Evolutionary conservation across 768 basidiomycete genomes (phyloP).

Genomic region (Termitomyces sp.): DNA sequence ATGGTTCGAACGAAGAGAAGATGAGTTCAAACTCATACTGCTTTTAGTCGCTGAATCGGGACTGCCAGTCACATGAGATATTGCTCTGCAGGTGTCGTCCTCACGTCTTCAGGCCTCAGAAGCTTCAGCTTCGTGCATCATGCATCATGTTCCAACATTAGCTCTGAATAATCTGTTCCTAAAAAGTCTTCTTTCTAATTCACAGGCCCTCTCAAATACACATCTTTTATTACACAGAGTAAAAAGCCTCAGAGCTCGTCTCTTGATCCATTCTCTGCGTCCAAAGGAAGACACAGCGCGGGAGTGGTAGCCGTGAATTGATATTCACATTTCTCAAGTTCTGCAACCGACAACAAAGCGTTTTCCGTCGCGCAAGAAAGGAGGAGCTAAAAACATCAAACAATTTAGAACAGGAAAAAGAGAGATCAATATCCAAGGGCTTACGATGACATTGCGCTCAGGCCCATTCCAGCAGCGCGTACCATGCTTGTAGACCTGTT

Average conservation of each 20-base stretch:
- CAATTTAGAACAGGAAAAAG: conserved; percentile 5
- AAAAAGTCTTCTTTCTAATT: not conserved
- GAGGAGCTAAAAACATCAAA: conserved; percentile 53
- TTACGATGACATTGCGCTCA: conserved; percentile 74
- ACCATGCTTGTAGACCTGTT: conserved; percentile 79
- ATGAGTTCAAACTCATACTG: too few relatives aligned
- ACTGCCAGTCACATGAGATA: too few relatives aligned
- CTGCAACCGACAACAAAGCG: conserved; percentile 66
- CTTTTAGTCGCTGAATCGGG: too few relatives aligned
- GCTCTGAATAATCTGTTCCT: not conserved
- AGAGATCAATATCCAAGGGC: conserved; percentile 14
- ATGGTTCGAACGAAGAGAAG: too few relatives aligned
- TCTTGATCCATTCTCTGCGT: conserved; percentile 26
- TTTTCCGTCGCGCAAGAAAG: conserved; percentile 87
- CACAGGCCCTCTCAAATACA: conserved; percentile 1
- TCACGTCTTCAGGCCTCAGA: too few relatives aligned
- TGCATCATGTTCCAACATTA: too few relatives aligned
- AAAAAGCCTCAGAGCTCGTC: conserved; percentile 34
- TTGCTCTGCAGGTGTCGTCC: too few relatives aligned
- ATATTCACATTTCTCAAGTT: conserved; percentile 97
- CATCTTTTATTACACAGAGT: not conserved
- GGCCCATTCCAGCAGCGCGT: conserved; percentile 97
- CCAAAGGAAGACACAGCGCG: conserved; percentile 68
- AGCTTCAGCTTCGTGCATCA: not conserved
- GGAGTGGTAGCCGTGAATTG: conserved; percentile 81